Percentiles rank a stretch among this genome's conserved stretches.
Evolutionary conservation across 2,329 filamentous ascomycete genomes (phyloP).

Genomic region (Aspergillus novoparasiticus): DNA sequence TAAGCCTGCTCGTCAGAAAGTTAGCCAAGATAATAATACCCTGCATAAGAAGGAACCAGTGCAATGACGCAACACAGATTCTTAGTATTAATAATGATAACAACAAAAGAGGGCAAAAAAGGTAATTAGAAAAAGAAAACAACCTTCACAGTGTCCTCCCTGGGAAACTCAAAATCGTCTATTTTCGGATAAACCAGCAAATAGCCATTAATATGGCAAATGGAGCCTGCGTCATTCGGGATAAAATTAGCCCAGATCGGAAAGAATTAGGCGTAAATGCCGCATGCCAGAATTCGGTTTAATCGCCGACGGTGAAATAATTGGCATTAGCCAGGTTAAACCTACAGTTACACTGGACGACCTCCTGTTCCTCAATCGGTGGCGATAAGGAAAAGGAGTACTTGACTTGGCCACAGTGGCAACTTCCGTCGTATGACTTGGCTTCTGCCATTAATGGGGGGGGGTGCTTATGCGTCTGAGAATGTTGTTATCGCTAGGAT

Average conservation of each 20-base stretch:
- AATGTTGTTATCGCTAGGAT: neutral
- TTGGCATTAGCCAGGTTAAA: neutral
- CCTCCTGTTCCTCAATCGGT: slow-evolving; percentile 19
- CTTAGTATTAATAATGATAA: neutral
- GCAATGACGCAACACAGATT: neutral
- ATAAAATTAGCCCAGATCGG: neutral
- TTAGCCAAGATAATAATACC: no score
- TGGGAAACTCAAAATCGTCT: slow-evolving; percentile 24
- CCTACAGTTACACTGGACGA: slow-evolving; percentile 25
- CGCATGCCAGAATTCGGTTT: neutral
- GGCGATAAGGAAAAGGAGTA: slow-evolving; percentile 21
- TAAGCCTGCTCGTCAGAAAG: slow-evolving; percentile 23
- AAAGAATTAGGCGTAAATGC: neutral
- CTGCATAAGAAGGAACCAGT: no score
- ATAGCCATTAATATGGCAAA: slow-evolving; percentile 35
- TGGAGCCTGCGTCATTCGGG: slow-evolving; percentile 27
- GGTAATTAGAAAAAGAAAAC: neutral
- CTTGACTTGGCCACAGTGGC: slow-evolving; percentile 26
- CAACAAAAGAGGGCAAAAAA: neutral
- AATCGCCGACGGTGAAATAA: neutral
- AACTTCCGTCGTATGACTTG: slow-evolving; percentile 19
- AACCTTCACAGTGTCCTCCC: slow-evolving; percentile 27
- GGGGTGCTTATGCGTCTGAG: neutral
- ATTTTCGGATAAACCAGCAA: slow-evolving; percentile 30
- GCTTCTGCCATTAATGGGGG: neutral